These are phyloP conservation scores for Pleurotus pulmonarius DNA, from an alignment of 768 basidiomycete genomes.

Conservation along the genomic window DNA sequence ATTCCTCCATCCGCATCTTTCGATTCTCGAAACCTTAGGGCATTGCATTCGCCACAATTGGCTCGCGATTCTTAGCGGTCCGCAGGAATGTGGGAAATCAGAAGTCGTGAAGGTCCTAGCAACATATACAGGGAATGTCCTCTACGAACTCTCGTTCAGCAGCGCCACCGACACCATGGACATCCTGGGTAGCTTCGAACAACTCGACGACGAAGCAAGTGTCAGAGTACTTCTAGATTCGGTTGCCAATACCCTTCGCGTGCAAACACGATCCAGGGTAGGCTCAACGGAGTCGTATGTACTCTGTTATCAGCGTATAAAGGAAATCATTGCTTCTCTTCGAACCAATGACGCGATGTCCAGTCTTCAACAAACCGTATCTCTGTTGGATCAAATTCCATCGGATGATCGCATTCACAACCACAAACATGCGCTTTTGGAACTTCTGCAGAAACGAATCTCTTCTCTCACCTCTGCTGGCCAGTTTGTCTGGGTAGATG, in stretches of 20 bases:
- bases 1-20: constrained; percentile 59
- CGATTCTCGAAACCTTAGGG: constrained; percentile 71
- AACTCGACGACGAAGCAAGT: constrained; percentile 56
- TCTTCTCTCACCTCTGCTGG: constrained; percentile 30
- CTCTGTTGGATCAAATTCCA: constrained; percentile 23
- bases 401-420: neutral
- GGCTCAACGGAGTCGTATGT: neutral
- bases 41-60: constrained; percentile 73
- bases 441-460: constrained; percentile 14
- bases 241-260: neutral
- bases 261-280: neutral
- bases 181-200: constrained; percentile 94
- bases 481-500: constrained; percentile 93
- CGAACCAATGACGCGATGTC: constrained; percentile 1
- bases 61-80: constrained; percentile 87
- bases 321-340: neutral
- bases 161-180: constrained; percentile 90
- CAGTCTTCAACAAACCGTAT: constrained; percentile 19
- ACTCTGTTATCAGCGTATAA: neutral
- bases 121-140: constrained; percentile 57
- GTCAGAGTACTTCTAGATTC: neutral
- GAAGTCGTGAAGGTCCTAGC: constrained; percentile 68
- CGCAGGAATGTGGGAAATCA: constrained; percentile 75
- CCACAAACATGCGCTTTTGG: constrained; percentile 14
- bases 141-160: constrained; percentile 77